Conservation (phyloP, 1,284 basidiomycete genomes). For the Sanghuangporus sanghuang region DNA sequence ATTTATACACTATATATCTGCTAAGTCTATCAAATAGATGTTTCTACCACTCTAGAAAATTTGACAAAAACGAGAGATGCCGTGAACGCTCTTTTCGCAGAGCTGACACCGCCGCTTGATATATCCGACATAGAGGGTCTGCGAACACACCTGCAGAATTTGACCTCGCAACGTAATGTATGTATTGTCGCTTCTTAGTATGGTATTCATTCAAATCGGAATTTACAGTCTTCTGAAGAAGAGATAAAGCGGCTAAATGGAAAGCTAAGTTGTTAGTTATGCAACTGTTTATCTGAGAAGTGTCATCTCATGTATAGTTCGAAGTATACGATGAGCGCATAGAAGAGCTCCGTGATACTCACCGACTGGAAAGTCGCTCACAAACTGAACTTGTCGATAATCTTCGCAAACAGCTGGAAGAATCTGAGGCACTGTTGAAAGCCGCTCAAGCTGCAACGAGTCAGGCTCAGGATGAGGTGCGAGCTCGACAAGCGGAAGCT, state of each 20-base stretch:
- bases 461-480: conserved; percentile 41
- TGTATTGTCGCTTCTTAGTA: conserved; percentile 19
- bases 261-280: conserved; percentile 62
- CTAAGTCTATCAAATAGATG: conserved; percentile 39
- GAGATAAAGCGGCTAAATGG: conserved; percentile 71
- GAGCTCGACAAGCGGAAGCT: conserved; percentile 48
- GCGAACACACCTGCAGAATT: conserved; percentile 66
- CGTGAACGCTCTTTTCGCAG: conserved; percentile 67
- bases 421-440: conserved; percentile 62
- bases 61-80: conserved; percentile 66
- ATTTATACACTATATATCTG: conserved; percentile 1
- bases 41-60: conserved; percentile 70
- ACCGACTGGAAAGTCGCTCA: conserved; percentile 71
- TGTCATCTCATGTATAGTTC: not conserved
- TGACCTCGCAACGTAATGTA: conserved; percentile 69
- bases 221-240: conserved; percentile 53
- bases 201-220: not conserved
- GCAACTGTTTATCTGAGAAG: not conserved
- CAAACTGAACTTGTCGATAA: conserved; percentile 69
- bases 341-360: conserved; percentile 79
- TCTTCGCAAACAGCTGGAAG: conserved; percentile 61
- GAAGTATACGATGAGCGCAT: conserved; percentile 80
- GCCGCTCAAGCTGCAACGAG: conserved; percentile 45
- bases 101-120: conserved; percentile 68
- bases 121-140: conserved; percentile 63